Base-by-base conservation (phyloP, 805 yeast genomes). In the Wickerhamomyces sydowiorum region DNA sequence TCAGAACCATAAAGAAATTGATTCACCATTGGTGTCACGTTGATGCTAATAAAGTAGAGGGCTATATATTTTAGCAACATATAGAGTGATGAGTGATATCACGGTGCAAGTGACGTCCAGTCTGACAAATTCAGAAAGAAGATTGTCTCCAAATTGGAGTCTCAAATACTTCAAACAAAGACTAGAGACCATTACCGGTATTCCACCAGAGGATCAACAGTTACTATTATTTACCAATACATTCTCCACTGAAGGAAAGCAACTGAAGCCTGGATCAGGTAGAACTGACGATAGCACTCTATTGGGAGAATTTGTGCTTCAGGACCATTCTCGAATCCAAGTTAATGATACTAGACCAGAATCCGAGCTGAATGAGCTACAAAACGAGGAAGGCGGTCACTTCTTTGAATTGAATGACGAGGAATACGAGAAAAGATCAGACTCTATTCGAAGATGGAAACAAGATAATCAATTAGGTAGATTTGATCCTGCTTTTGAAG, bases 391-490 rank as follows among this genome's bases (percentile, higher is more conserved):
- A 7, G 61, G 60, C n/a, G 64, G 58, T 14, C 67, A 65, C 36
- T 74, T 62, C 53, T 57, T 51, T 25, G 68, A 71, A 44, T 61
- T 86, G 57, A 64, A 76, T 2, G 81, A 80, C 29, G 76, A 70
- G 32, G 83, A 77, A 36, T 87, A 90, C 59, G 80, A 72, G 24
- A 66, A 66, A 37, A 69, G 84, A 44, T 40, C 61, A 3, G 77
- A 82, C 41, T 72, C 91, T 0, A 95, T 86, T 2, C 69, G 81
- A 42, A 73, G 72, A 42, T 90, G 96, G 96, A 91, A 90, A 59
- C 70, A 73, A 43, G 66, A 71, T 24, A 73, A 84, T 48, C 62
- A 76, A 43, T 63, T 87, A 21, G 96, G 97, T 0, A 67, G 90
- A 39, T 89, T 80, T 52, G 78, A 83, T 47, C 85, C 88, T 0